These are phyloP conservation scores for Pythium periplocum DNA, from an alignment of 352 stramenopile genomes.

Conservation along the genomic window DNA sequence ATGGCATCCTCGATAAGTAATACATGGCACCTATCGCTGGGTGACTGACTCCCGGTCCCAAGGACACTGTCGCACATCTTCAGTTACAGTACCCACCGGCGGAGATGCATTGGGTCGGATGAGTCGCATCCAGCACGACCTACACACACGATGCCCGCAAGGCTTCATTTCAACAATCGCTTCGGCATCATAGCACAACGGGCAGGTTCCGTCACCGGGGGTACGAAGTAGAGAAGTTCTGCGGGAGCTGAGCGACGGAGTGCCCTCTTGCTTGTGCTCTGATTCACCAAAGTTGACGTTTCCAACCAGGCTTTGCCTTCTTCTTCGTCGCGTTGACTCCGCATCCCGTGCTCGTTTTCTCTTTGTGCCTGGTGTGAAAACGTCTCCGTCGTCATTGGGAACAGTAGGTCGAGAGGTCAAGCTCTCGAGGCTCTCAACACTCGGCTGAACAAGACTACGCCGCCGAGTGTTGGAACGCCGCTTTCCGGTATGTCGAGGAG, in stretches of 20 bases:
- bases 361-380: too few species aligned
- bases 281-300: slow-evolving; percentile 7
- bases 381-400: too few species aligned
- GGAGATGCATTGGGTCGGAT: not conserved
- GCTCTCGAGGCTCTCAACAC: slow-evolving; percentile 8
- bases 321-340: slow-evolving; percentile 2
- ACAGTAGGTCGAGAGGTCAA: not conserved
- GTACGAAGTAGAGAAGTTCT: not conserved
- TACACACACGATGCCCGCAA: slow-evolving; percentile 46
- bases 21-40: slow-evolving; percentile 11
- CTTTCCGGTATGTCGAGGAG: too few species aligned
- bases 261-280: slow-evolving; percentile 7
- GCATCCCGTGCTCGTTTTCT: too few species aligned
- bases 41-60: slow-evolving; percentile 58
- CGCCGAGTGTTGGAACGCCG: slow-evolving; percentile 5
- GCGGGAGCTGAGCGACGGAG: not conserved
- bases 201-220: slow-evolving; percentile 22
- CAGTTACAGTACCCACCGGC: not conserved
- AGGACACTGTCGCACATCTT: slow-evolving; percentile 31
- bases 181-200: slow-evolving; percentile 37
- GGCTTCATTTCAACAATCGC: slow-evolving; percentile 51
- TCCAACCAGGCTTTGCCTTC: slow-evolving; percentile 17
- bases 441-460: slow-evolving; percentile 10
- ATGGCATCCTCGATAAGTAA: too few species aligned
- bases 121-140: slow-evolving; percentile 25